phyloP scores from a whole-genome alignment of 176 grass and related monocot genomes.

The Carex cristatella region DNA sequence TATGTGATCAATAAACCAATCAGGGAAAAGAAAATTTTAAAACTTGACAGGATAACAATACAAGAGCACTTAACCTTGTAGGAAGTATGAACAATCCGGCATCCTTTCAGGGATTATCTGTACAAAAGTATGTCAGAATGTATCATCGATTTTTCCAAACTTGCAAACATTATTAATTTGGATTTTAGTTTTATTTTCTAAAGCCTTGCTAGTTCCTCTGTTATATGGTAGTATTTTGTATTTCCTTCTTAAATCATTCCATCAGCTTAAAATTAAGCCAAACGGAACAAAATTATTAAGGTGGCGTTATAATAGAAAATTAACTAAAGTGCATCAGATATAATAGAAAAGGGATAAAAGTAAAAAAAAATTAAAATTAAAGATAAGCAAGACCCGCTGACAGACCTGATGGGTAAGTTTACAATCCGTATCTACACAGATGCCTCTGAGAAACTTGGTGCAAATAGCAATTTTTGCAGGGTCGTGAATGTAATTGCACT shows the following conservation, averaged over 20 bases:
- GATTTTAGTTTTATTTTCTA: neutral
- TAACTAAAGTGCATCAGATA: slow-evolving; percentile 8
- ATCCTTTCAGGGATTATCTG: slow-evolving; percentile 95
- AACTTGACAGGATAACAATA: neutral
- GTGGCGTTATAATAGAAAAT: neutral
- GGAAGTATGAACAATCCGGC: slow-evolving; percentile 98
- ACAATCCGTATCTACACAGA: slow-evolving; percentile 67
- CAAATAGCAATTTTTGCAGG: slow-evolving; percentile 88
- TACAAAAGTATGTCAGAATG: slow-evolving; percentile 19
- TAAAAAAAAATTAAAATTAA: neutral
- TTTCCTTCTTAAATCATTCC: neutral
- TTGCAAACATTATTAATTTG: neutral
- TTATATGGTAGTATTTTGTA: neutral
- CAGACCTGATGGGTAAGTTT: slow-evolving; percentile 95
- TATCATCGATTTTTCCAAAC: slow-evolving; percentile 5
- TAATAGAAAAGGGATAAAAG: slow-evolving; percentile 30
- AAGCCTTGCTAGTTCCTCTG: neutral
- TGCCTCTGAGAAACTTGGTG: slow-evolving; percentile 94
- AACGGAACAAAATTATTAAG: neutral
- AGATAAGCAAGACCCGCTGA: slow-evolving; percentile 32
- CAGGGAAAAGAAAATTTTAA: neutral
- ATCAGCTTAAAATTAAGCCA: neutral
- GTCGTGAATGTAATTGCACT: slow-evolving; percentile 85
- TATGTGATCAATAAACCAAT: slow-evolving; percentile 25
- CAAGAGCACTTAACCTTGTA: slow-evolving; percentile 52